Evolutionary conservation across 176 grass and related monocot species (phyloP).

Genomic region (Eragrostis curvula): DNA sequence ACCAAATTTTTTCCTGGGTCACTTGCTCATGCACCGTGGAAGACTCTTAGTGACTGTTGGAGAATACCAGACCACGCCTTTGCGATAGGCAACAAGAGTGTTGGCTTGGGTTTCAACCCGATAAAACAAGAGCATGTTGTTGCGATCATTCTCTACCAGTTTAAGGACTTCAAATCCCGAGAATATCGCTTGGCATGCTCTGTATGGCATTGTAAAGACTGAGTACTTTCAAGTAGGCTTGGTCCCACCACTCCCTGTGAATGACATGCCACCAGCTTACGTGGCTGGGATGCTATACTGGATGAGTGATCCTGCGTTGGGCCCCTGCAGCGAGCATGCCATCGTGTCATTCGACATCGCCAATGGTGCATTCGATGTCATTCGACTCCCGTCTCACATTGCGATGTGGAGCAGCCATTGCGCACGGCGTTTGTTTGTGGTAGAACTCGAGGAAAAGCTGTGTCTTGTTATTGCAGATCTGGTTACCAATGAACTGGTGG

Average conservation of each 20-base stretch:
- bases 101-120: conserved; percentile 29
- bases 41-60: not conserved
- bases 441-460: not conserved
- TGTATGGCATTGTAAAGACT: not conserved
- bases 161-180: conserved; percentile 17
- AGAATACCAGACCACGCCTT: not conserved
- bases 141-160: conserved; percentile 3
- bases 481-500: not conserved
- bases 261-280: conserved; percentile 28
- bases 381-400: not conserved
- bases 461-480: conserved; percentile 13
- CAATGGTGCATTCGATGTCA: not conserved
- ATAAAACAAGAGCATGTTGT: conserved; percentile 7
- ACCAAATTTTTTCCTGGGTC: not conserved
- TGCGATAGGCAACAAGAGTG: conserved; percentile 21
- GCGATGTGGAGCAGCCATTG: not conserved
- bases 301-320: conserved; percentile 8
- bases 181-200: not conserved
- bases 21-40: not conserved
- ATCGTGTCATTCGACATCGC: not conserved
- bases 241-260: conserved; percentile 12
- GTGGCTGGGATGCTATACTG: conserved; percentile 23
- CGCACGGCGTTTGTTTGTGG: not conserved
- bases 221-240: too few species aligned
- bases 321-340: not conserved